Conservation (phyloP, 176 grass and related monocot genomes). For the Hordeum marinum region DNA sequence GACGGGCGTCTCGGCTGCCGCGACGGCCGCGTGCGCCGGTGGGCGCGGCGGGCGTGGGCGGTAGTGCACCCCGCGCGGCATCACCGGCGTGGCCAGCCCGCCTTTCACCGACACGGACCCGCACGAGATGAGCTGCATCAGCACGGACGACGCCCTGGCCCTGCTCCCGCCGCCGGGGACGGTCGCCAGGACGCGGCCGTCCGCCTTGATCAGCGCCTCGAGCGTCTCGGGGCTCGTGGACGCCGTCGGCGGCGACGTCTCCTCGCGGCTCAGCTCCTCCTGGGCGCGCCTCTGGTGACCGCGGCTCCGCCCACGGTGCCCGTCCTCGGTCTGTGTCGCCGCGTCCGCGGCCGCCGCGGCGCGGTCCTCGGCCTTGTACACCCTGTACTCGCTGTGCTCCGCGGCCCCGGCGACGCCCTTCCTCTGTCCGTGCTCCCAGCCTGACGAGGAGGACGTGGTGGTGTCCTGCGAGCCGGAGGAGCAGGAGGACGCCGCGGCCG, state of each 20-base stretch:
- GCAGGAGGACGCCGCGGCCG: conserved; percentile 28
- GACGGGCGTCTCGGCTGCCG: neutral
- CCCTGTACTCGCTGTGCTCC: conserved; percentile 18
- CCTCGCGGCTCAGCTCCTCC: conserved; percentile 53
- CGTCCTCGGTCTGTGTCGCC: conserved; percentile 82
- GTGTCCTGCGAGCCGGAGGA: conserved; percentile 40
- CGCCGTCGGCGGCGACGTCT: conserved; percentile 62
- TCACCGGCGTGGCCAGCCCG: conserved; percentile 21
- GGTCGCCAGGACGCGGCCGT: conserved; percentile 26
- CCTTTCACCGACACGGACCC: conserved; percentile 60
- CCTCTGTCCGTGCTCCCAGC: conserved; percentile 25
- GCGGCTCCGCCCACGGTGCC: neutral
- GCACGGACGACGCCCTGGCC: conserved; percentile 54
- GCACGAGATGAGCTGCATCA: conserved; percentile 92
- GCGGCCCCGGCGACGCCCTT: neutral
- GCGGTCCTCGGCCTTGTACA: conserved; percentile 37
- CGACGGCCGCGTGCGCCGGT: neutral
- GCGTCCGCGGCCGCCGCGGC: conserved; percentile 45
- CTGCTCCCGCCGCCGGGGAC: conserved; percentile 19
- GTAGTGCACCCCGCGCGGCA: conserved; percentile 38
- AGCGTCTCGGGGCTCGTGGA: conserved; percentile 79
- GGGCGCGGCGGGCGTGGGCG: conserved; percentile 26
- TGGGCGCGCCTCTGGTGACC: conserved; percentile 18
- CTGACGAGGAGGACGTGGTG: conserved; percentile 37
- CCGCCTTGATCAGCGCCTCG: conserved; percentile 65